Conservation (phyloP, 1,284 basidiomycete genomes). For the Ustilago hordei region DNA sequence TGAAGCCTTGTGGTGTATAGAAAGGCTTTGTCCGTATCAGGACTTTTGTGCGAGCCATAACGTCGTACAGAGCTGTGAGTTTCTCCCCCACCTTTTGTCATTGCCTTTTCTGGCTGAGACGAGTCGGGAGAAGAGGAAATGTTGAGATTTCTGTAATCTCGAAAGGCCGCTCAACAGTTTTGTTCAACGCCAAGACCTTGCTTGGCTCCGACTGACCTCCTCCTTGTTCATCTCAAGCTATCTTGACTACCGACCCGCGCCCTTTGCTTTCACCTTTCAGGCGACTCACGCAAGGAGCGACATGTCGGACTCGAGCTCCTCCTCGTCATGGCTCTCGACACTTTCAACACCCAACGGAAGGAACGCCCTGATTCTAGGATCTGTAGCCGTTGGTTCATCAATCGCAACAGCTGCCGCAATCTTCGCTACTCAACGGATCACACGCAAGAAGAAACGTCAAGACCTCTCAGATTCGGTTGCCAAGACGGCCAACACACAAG, state of each 20-base stretch:
- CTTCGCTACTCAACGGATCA: conserved; percentile 50
- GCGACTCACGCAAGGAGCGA: no score
- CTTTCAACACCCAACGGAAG: conserved; percentile 32
- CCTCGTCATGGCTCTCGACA: conserved; percentile 36
- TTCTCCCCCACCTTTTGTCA: neutral
- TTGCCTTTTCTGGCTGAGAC: neutral
- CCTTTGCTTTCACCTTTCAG: no score
- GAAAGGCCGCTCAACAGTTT: no score
- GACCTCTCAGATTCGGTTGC: conserved; percentile 50
- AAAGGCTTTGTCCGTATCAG: no score
- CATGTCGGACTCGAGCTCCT: conserved; percentile 37
- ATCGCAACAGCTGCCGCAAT: conserved; percentile 53
- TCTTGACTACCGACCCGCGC: no score
- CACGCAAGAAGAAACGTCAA: conserved; percentile 42
- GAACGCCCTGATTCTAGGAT: conserved; percentile 45
- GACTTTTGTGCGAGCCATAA: no score
- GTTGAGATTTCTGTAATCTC: no score
- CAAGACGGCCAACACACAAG: conserved; percentile 38
- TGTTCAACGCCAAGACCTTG: no score
- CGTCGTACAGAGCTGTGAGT: neutral
- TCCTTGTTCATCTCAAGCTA: no score
- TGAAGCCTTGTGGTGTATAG: no score
- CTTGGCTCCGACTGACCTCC: no score
- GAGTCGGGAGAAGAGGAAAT: neutral
- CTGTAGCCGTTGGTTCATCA: conserved; percentile 61